These are phyloP conservation scores for Amphichorda felina DNA, from an alignment of 2,329 filamentous ascomycete genomes.

Conservation along the genomic window DNA sequence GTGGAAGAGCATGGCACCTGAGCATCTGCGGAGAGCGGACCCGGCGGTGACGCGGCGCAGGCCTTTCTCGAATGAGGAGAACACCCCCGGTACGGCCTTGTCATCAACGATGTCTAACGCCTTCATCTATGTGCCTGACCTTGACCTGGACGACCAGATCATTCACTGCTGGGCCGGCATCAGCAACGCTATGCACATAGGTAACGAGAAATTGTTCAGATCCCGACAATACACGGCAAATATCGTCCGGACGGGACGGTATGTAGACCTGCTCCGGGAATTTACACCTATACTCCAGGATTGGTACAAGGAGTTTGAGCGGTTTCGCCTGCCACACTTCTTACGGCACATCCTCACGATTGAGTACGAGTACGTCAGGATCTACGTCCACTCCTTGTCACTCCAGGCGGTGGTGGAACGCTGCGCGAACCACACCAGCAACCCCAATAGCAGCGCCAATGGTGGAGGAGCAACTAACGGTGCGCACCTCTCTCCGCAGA, in stretches of 20 bases:
- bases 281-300: slow-evolving; percentile 68
- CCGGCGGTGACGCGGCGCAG: slow-evolving; percentile 40
- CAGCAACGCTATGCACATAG: slow-evolving; percentile 82
- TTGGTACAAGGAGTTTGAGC: slow-evolving; percentile 75
- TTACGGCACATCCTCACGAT: slow-evolving; percentile 73
- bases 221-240: slow-evolving; percentile 81
- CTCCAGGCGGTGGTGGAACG: slow-evolving; percentile 91
- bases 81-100: slow-evolving; percentile 47
- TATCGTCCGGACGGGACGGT: slow-evolving; percentile 76
- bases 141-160: slow-evolving; percentile 56
- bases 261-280: slow-evolving; percentile 67
- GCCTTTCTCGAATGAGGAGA: slow-evolving; percentile 39
- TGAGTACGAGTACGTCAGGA: slow-evolving; percentile 89
- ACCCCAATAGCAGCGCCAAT: slow-evolving; percentile 21
- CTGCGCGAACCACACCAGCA: slow-evolving; percentile 63
- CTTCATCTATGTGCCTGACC: slow-evolving; percentile 55
- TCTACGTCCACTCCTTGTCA: slow-evolving; percentile 90
- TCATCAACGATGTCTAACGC: slow-evolving; percentile 39
- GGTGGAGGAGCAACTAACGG: slow-evolving; percentile 11
- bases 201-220: slow-evolving; percentile 79
- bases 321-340: slow-evolving; percentile 55
- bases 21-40: slow-evolving; percentile 46
- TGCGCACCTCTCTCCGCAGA: slow-evolving; percentile 42
- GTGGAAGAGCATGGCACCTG: slow-evolving; percentile 87
- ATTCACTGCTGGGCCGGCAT: slow-evolving; percentile 91